Base-by-base conservation (phyloP, 257 asterid genomes). In the Forsythia suspensa region DNA sequence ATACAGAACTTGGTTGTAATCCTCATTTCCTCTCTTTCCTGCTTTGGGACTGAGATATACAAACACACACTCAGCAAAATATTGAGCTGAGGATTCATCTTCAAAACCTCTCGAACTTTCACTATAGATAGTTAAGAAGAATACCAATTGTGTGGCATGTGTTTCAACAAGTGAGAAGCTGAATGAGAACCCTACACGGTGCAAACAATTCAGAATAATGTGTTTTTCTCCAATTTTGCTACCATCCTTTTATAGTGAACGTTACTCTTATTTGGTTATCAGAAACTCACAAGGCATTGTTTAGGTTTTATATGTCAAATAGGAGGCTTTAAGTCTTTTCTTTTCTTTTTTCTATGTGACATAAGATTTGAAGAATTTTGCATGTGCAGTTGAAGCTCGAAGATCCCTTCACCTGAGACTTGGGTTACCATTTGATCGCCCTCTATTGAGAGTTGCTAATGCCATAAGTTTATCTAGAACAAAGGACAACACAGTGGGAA, bases 391-490 rank as follows among this genome's bases (percentile, higher is more conserved):
- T 88, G 98, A 93, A 83, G 82, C 83, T 73, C 92, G 98, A 80
- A 95, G 77, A 88, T 83, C 94, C 82, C 92, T 93, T 80, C 99
- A 93, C 88, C 73, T 83, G 91, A 92, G 97, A 85, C 92, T 95
- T 70, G 99, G 98, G 66, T 82, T 95, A 81, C 98, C 98, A 73
- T 85, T 93, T 87, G 99, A 95, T 85, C 99, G 98, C 80, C 99
- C 99, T 83, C 97, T 95, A 83, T 73, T 95, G 68, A 91, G 98
- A 81, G 81, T 93, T 24, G 97, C 96, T 61, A 93, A 95, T 89
- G 93, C 97, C 40, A 68, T 95, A 61, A 85, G 86, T 74, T 79
- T 94, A 65, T 89, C 86, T 75, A 76, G 76, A n/a, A 63, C 59
- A 51, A 92, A 85, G 83, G 86, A 90, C 82, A 79, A 72, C 73